phyloP scores from a whole-genome alignment of 352 stramenopile genomes.

The Blastocystis sp. region DNA sequence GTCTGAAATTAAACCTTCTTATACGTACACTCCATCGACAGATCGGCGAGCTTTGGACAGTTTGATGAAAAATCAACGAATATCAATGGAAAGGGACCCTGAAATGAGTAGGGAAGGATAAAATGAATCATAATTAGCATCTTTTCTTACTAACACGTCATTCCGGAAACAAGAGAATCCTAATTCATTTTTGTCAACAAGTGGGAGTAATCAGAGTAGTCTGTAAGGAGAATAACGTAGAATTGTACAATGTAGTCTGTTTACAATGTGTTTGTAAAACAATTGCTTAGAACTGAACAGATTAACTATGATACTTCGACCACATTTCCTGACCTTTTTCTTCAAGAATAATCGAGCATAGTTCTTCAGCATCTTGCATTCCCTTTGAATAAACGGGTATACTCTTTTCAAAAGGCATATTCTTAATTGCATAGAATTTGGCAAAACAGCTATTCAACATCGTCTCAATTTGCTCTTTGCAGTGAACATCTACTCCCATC shows the following conservation, averaged over 20 bases:
- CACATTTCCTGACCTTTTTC: constrained; percentile 45
- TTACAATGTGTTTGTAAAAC: constrained; percentile 19
- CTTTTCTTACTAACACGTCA: constrained; percentile 41
- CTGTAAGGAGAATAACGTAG: background rate
- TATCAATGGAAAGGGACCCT: background rate
- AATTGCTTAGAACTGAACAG: background rate
- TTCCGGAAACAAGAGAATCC: constrained; percentile 48
- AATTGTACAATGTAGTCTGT: constrained; percentile 27
- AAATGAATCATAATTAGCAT: constrained; percentile 5
- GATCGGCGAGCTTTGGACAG: constrained; percentile 20
- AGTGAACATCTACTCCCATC: constrained; percentile 20
- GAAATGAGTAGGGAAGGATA: background rate
- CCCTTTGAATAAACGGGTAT: constrained; percentile 54
- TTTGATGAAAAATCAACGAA: constrained; percentile 7
- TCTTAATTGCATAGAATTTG: constrained; percentile 67
- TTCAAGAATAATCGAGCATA: constrained; percentile 45
- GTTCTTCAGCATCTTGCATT: constrained; percentile 34
- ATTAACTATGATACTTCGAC: constrained; percentile 35
- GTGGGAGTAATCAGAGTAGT: background rate
- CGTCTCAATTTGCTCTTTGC: constrained; percentile 9
- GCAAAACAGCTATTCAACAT: constrained; percentile 65
- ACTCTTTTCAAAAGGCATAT: constrained; percentile 50
- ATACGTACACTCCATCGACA: constrained; percentile 51
- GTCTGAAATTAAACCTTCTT: background rate
- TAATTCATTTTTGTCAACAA: constrained; percentile 5